Evolutionary conservation across 139 green algal species (phyloP).

Genomic region (Closterium sp.): DNA sequence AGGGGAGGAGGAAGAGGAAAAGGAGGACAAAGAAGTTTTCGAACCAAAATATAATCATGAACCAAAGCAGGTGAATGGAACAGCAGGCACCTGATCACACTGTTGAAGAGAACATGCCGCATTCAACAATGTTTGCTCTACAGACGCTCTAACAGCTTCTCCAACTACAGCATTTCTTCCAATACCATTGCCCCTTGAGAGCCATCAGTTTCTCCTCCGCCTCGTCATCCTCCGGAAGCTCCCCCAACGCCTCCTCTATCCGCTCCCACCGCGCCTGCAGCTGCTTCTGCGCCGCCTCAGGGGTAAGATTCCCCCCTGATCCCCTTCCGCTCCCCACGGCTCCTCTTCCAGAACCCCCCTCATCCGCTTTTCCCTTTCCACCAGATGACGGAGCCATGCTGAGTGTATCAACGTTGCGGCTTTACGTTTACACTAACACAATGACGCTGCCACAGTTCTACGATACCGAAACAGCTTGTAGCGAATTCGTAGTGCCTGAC

Average conservation of each 20-base stretch:
- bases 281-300: not conserved
- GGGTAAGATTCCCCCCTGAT: not conserved
- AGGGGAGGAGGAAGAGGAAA: too few relatives aligned
- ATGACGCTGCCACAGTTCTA: not conserved
- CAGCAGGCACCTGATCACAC: too few relatives aligned
- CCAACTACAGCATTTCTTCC: too few relatives aligned
- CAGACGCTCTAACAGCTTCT: too few relatives aligned
- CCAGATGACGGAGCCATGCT: not conserved
- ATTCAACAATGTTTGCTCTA: too few relatives aligned
- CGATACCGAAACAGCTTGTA: not conserved
- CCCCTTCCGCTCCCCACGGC: not conserved
- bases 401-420: not conserved
- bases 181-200: not conserved
- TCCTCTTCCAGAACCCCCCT: not conserved
- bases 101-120: too few relatives aligned
- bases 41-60: too few relatives aligned
- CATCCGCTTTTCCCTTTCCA: not conserved
- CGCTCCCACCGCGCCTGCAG: not conserved
- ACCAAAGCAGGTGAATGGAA: too few relatives aligned
- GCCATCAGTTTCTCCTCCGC: not conserved
- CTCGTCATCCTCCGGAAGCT: not conserved
- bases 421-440: not conserved
- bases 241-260: not conserved
- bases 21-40: too few relatives aligned
- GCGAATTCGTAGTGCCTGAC: not conserved